These are phyloP conservation scores for Curvularia sp. DNA, from an alignment of 2,329 filamentous ascomycete species.

Conservation along the genomic window DNA sequence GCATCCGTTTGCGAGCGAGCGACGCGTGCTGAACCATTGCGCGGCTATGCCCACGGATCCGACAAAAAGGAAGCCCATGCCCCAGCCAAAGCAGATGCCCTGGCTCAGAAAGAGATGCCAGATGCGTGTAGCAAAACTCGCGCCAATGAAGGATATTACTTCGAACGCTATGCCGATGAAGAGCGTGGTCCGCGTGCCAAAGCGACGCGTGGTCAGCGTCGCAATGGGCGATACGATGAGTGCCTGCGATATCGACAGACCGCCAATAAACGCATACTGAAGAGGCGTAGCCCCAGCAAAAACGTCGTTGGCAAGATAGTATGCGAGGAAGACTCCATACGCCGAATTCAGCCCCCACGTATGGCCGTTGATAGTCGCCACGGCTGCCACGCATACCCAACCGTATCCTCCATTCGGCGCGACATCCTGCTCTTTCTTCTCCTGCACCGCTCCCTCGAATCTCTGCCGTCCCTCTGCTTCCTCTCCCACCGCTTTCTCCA, in stretches of 20 bases:
- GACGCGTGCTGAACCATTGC: slow-evolving; percentile 75
- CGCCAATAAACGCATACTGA: slow-evolving; percentile 79
- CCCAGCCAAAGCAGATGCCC: slow-evolving; percentile 77
- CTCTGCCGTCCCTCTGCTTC: not conserved
- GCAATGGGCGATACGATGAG: slow-evolving; percentile 73
- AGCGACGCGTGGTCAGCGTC: slow-evolving; percentile 66
- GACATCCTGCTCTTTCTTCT: slow-evolving; percentile 42
- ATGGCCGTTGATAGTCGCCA: slow-evolving; percentile 55
- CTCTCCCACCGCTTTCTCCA: not conserved
- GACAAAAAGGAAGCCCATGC: slow-evolving; percentile 79
- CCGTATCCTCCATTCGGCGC: slow-evolving; percentile 69
- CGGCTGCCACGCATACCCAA: slow-evolving; percentile 60
- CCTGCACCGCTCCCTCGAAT: slow-evolving; percentile 3
- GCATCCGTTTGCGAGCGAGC: slow-evolving; percentile 74
- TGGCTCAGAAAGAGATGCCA: slow-evolving; percentile 81
- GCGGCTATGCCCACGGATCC: slow-evolving; percentile 71
- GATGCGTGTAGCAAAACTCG: slow-evolving; percentile 71
- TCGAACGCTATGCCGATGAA: slow-evolving; percentile 70
- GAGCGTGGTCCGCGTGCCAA: slow-evolving; percentile 70
- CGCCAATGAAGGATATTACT: slow-evolving; percentile 69
- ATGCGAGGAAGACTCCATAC: slow-evolving; percentile 76
- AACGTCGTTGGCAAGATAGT: slow-evolving; percentile 69
- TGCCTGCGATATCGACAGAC: slow-evolving; percentile 70
- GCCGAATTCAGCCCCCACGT: slow-evolving; percentile 78
- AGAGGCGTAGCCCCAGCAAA: slow-evolving; percentile 70